Evolutionary conservation across 2,329 filamentous ascomycete species (phyloP).

Genomic region (Coniochaeta pulveracea): DNA sequence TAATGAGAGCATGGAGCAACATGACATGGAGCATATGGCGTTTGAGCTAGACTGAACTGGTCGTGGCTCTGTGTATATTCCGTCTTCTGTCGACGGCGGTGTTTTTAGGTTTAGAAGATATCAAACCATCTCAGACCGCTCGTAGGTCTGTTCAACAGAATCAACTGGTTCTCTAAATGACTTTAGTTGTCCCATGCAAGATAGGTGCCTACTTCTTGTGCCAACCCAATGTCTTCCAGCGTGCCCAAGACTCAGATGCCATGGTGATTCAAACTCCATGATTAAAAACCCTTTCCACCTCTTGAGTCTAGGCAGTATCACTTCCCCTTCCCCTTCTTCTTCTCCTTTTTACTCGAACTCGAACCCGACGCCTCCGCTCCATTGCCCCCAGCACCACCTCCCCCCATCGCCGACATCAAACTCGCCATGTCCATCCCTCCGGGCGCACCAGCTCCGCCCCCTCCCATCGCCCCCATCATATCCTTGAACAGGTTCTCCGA

Average conservation of each 20-base stretch:
- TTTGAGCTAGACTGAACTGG: conserved; percentile 3
- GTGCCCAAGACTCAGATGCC: not conserved
- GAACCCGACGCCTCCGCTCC: conserved; percentile 14
- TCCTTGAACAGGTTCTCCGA: conserved; percentile 92
- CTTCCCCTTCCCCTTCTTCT: conserved; percentile 19
- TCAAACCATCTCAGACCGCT: no score
- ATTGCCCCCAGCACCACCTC: conserved; percentile 17
- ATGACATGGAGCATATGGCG: not conserved
- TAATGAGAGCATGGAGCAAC: not conserved
- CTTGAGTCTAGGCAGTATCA: not conserved
- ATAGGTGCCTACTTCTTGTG: no score
- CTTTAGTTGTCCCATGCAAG: no score
- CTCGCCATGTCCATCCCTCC: conserved; percentile 23
- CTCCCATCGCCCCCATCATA: conserved; percentile 86
- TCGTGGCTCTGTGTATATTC: no score
- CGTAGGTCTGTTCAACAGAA: no score
- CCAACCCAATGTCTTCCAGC: no score
- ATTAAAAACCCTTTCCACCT: not conserved
- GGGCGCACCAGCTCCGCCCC: conserved; percentile 30
- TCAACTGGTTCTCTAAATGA: no score
- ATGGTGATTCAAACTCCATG: not conserved
- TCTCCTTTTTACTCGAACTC: conserved; percentile 14
- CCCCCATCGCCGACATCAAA: conserved; percentile 13
- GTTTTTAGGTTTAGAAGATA: no score
- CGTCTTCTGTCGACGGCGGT: no score